Evolutionary conservation across 345 rosid species (phyloP), one percentile per base, ranked within the genome.

Genomic region (Barbarea vulgaris): DNA sequence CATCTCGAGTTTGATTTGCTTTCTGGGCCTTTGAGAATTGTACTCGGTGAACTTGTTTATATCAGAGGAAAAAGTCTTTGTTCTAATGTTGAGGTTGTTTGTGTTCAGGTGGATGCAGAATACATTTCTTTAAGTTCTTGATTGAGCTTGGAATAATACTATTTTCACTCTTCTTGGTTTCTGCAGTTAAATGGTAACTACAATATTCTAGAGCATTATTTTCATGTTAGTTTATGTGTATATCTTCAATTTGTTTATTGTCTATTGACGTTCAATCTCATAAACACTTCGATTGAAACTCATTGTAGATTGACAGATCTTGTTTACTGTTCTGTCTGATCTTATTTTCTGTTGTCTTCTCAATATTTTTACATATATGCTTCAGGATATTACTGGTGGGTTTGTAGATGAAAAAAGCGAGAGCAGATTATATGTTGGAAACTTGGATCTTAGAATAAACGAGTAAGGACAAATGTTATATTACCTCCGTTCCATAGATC

Each of bases 371-470:
- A 25, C 41, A 41, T 51, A 30, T 62, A 17, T 7, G 37, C 27
- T 84, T 82, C 89, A 93, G 97, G 93, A 89, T 69, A 72, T n/a
- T n/a, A n/a, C 78, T 46, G 76, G 47, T 62, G 70, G 77, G 73
- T 79, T 78, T 59, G 36, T 74, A 15, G 94, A 84, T 81, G 98
- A 91, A 72, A 89, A 86, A 79, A 74, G 72, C 46, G 94, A 85
- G 69, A 85, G 84, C 82, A 88, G 94, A 73, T 84, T 93, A 54
- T 91, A 91, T 51, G 42, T 91, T 57, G 97, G 97, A 47, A 93
- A 93, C 78, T 89, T 93, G 34, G 98, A 91, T 78, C 80, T 86
- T 61, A 86, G 93, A 83, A 85, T 93, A 84, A 91, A 93, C 21
- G 98, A 93, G 97, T 91, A 84, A 81, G 94, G 60, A 67, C 27